Percentiles rank a stretch among this genome's conserved stretches.
These are phyloP conservation scores for Aphanomyces invadans DNA, from an alignment of 352 stramenopile species.

Conservation along the genomic window DNA sequence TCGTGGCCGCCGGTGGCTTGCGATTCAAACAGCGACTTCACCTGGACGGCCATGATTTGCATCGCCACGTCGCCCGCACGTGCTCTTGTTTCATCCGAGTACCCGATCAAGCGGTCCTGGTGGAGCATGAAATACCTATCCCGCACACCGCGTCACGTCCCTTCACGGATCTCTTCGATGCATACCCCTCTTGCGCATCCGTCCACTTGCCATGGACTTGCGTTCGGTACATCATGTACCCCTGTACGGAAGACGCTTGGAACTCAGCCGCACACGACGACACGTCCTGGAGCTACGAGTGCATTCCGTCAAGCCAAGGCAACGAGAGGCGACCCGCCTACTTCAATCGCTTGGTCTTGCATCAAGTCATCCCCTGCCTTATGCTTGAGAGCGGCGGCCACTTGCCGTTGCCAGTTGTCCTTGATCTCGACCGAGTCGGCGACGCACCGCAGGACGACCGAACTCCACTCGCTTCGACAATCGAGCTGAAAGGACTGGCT, in stretches of 20 bases:
- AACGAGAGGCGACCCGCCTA: neutral
- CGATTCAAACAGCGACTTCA: constrained; percentile 10
- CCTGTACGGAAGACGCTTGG: neutral
- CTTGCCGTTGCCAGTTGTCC: constrained; percentile 2
- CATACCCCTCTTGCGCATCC: neutral
- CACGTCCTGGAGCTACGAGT: neutral
- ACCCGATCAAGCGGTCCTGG: neutral
- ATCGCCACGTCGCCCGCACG: neutral
- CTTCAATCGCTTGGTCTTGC: constrained; percentile 19
- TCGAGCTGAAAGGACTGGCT: constrained; percentile 9
- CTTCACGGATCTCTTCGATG: no score
- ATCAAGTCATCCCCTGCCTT: constrained; percentile 12
- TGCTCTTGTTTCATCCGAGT: constrained; percentile 3
- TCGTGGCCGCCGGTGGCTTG: neutral
- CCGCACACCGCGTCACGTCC: no score
- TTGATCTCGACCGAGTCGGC: neutral
- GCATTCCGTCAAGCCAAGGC: neutral
- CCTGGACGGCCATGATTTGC: neutral
- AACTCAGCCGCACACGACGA: neutral
- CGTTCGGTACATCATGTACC: constrained; percentile 24
- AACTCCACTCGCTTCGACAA: neutral
- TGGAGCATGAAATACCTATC: constrained; percentile 19
- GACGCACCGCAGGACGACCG: neutral
- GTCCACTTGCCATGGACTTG: neutral
- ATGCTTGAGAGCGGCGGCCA: neutral